Base-by-base conservation (phyloP, 495 filamentous ascomycete species). In the Cercophora newfieldiana region DNA sequence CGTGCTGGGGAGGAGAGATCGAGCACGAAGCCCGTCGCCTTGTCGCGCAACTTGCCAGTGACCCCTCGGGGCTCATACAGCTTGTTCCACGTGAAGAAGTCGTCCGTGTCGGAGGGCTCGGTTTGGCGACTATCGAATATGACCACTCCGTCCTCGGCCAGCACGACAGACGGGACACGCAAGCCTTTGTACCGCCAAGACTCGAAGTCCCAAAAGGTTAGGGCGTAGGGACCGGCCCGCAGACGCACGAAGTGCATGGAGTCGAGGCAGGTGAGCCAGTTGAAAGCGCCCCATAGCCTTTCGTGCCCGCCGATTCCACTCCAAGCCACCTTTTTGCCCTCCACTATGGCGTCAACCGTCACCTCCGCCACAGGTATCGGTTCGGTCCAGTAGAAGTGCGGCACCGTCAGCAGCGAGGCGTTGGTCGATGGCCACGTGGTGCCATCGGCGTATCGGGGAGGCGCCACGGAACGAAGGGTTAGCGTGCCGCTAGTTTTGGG, bases 191-290 rank as follows among this genome's bases (percentile, higher is more conserved):
- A 63, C 14, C 28, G 26, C 60, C 60, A 63, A 49, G 60, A 63
- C 60, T 63, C 60, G 19, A 63, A 50, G 5, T 63, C 60, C 37
- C 44, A 50, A 37, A 63, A 63, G 0, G 60, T 63, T 2, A 63
- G 29, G 7, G 60, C 60, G 26, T 63, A 63, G 18, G 60, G 60
- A 7, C 60, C 60, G 44, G 60, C 60, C 22, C 26, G 60, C 22
- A 63, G 60, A 14, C 60, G 60, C 25, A 63, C 60, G 3, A 63
- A 53, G 8, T 49, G 44, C 60, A 63, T 49, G 12, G 60, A 49
- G 25, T 63, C 60, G 22, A 65, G 54, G n/a, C 63, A 59, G 44
- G 63, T 65, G 7, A 65, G 56, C 63, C 63, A 65, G 56, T 51
- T 65, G 63, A 59, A 65, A 10, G 63, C 55, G 2, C 55, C 56